Conservation (phyloP, 306 rosid genomes). For the Biancaea sappan region DNA sequence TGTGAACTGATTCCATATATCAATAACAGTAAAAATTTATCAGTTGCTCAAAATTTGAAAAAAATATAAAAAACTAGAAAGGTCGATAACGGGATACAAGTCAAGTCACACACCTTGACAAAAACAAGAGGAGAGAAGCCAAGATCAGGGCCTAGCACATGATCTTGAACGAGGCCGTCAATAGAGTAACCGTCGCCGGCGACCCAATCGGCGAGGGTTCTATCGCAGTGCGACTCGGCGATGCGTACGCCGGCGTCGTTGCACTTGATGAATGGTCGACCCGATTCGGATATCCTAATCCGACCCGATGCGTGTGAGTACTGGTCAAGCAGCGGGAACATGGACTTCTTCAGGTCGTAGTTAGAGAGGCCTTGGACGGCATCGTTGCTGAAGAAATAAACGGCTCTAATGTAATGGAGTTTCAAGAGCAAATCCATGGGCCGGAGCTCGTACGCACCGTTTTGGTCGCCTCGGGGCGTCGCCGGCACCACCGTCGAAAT, state of each 20-base stretch:
- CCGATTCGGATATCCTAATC: constrained; percentile 47
- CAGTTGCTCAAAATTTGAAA: too few species aligned
- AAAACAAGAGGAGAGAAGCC: constrained; percentile 72
- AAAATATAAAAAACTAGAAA: too few species aligned
- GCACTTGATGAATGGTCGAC: constrained; percentile 64
- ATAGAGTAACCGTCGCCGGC: constrained; percentile 28
- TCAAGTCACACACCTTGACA: constrained; percentile 61
- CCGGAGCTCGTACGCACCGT: constrained; percentile 40
- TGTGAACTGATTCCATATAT: constrained; percentile 45
- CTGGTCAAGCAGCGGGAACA: constrained; percentile 55
- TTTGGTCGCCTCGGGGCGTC: constrained; percentile 36
- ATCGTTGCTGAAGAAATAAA: constrained; percentile 54
- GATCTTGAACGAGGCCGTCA: constrained; percentile 46
- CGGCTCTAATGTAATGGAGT: constrained; percentile 68
- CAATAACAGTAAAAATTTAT: not conserved
- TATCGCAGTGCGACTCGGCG: constrained; percentile 55
- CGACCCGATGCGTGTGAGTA: constrained; percentile 61
- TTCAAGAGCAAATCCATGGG: constrained; percentile 70
- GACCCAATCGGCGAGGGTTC: constrained; percentile 53
- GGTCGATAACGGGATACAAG: too few species aligned
- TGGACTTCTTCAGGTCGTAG: constrained; percentile 56
- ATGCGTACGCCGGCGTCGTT: constrained; percentile 79
- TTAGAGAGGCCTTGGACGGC: constrained; percentile 50
- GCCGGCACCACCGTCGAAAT: constrained; percentile 83
- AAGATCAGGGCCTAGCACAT: constrained; percentile 77